Conservation (phyloP, 2,329 filamentous ascomycete species). For the Xylariaceae sp. region DNA sequence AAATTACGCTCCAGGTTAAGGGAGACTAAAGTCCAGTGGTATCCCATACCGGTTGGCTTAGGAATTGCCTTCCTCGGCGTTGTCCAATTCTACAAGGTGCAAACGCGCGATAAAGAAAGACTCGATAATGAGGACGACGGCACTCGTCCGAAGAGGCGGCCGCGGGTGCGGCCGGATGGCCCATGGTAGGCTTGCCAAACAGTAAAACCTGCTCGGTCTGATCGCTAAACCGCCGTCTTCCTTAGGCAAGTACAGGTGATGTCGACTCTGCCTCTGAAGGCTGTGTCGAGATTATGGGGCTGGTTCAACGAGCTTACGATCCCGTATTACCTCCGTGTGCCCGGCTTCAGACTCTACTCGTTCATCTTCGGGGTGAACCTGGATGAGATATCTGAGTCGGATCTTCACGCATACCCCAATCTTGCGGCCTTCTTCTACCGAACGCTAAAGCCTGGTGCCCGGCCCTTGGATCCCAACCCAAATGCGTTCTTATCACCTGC, state of each 20-base stretch:
- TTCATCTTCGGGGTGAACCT: slow-evolving; percentile 91
- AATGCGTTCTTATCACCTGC: slow-evolving; percentile 84
- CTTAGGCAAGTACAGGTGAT: slow-evolving; percentile 86
- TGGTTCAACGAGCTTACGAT: slow-evolving; percentile 88
- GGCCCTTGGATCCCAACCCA: slow-evolving; percentile 80
- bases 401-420: slow-evolving; percentile 89
- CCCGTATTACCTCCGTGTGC: slow-evolving; percentile 83
- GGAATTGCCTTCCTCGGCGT: slow-evolving; percentile 83
- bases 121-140: slow-evolving; percentile 46
- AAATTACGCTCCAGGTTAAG: slow-evolving; percentile 53
- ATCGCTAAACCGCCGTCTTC: slow-evolving; percentile 14
- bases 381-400: slow-evolving; percentile 82
- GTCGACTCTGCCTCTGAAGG: slow-evolving; percentile 90
- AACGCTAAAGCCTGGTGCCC: slow-evolving; percentile 82
- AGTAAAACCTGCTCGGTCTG: slow-evolving; percentile 5
- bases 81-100: slow-evolving; percentile 81
- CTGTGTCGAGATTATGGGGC: slow-evolving; percentile 86
- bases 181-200: slow-evolving; percentile 64
- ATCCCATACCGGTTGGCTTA: slow-evolving; percentile 83
- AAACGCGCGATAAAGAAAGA: slow-evolving; percentile 56
- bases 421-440: slow-evolving; percentile 97
- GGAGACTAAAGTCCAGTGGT: slow-evolving; percentile 74
- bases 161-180: slow-evolving; percentile 75
- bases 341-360: slow-evolving; percentile 89
- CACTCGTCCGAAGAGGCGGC: slow-evolving; percentile 52